Percentiles rank a stretch among this genome's conserved stretches.
Evolutionary conservation across 2,329 filamentous ascomycete genomes (phyloP).

Genomic region (Colletotrichum destructivum): DNA sequence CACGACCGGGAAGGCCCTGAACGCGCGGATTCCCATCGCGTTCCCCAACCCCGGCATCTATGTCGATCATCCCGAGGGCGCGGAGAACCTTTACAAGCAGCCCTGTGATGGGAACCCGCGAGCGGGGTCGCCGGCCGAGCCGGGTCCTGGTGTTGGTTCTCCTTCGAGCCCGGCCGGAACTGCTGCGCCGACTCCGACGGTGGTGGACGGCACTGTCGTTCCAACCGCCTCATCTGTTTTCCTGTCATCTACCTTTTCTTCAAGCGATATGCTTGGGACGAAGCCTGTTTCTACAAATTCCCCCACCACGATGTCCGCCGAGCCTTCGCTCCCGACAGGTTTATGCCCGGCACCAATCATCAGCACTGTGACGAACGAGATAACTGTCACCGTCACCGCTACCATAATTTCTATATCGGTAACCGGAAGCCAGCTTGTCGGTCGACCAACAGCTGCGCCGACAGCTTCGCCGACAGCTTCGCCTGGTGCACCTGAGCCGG

Average conservation of each 20-base stretch:
- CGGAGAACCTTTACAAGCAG: slow-evolving; percentile 30
- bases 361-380: slow-evolving; percentile 38
- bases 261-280: background rate
- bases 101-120: slow-evolving; percentile 31
- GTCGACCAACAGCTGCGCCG: background rate
- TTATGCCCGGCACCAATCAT: background rate
- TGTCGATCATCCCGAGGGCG: slow-evolving; percentile 29
- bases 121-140: background rate
- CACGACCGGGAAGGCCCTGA: slow-evolving; percentile 34
- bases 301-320: background rate
- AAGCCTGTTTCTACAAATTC: background rate
- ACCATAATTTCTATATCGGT: background rate
- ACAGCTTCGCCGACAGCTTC: background rate
- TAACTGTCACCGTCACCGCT: slow-evolving; percentile 42
- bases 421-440: background rate
- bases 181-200: background rate
- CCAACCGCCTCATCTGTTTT: background rate
- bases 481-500: background rate
- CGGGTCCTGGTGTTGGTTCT: background rate
- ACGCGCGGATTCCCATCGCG: slow-evolving; percentile 19
- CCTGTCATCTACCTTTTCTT: background rate
- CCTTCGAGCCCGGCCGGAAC: background rate
- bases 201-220: too few species aligned
- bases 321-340: background rate
- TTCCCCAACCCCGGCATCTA: slow-evolving; percentile 16